phyloP scores from a whole-genome alignment of 371 early-diverging fungal species.

The Blakeslea trispora region DNA sequence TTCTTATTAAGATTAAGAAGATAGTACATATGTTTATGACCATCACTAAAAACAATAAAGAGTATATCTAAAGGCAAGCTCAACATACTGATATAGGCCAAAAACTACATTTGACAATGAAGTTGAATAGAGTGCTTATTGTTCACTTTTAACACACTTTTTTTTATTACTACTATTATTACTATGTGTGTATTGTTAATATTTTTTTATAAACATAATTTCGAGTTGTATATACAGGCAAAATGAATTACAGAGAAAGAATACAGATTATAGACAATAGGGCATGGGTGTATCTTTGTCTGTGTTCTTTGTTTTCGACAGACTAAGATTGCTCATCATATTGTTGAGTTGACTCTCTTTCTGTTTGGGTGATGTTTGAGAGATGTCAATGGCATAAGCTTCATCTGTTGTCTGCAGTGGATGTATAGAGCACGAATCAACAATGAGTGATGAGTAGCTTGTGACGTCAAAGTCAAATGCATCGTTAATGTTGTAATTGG shows the following conservation, averaged over 20 bases:
- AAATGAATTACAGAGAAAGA: too few species aligned
- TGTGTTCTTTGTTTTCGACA: background rate
- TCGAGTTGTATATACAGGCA: too few species aligned
- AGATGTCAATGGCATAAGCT: background rate
- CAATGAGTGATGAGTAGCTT: background rate
- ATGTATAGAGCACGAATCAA: background rate
- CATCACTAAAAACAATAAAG: too few species aligned
- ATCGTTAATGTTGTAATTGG: background rate
- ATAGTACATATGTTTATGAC: slow-evolving; percentile 22
- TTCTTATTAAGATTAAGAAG: slow-evolving; percentile 84
- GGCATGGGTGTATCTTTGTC: background rate
- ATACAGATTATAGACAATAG: background rate
- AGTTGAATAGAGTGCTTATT: too few species aligned
- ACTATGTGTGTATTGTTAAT: too few species aligned
- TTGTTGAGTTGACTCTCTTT: background rate
- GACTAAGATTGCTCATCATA: background rate
- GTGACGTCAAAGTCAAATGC: background rate
- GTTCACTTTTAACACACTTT: too few species aligned
- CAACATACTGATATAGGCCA: too few species aligned
- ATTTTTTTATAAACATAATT: too few species aligned
- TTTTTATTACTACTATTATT: too few species aligned
- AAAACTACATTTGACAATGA: too few species aligned
- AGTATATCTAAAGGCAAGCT: too few species aligned
- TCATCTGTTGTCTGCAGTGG: background rate
- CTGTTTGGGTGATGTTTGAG: background rate